These are phyloP conservation scores for Hysterium pulicare DNA, from an alignment of 2,329 filamentous ascomycete genomes.

Conservation along the genomic window DNA sequence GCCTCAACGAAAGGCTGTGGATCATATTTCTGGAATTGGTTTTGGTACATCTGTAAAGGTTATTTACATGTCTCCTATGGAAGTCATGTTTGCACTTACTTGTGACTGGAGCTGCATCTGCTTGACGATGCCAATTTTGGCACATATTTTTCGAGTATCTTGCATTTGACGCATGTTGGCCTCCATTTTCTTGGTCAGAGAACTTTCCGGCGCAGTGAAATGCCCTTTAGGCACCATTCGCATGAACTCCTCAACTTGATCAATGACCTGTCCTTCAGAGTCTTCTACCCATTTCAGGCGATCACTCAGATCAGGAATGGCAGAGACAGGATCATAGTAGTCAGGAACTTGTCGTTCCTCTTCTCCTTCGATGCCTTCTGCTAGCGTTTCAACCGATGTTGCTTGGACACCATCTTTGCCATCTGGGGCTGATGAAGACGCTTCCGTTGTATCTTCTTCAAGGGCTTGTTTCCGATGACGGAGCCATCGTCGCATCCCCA, in stretches of 20 bases:
- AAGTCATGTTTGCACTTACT: too few relatives aligned
- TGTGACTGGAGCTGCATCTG: constrained; percentile 99
- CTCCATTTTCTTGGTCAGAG: constrained; percentile 75
- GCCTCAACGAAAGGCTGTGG: constrained; percentile 82
- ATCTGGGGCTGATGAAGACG: constrained; percentile 46
- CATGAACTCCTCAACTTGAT: constrained; percentile 81
- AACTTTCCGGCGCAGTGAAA: constrained; percentile 72
- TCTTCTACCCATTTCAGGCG: constrained; percentile 87
- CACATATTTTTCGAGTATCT: constrained; percentile 90
- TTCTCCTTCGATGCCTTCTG: constrained; percentile 84
- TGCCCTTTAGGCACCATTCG: constrained; percentile 69
- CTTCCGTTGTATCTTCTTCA: constrained; percentile 43
- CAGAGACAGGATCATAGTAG: constrained; percentile 86
- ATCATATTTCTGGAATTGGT: constrained; percentile 96
- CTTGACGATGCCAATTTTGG: constrained; percentile 96
- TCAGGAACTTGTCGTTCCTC: constrained; percentile 83
- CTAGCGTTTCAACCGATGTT: constrained; percentile 69
- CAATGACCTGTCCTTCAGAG: constrained; percentile 80
- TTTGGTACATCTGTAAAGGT: constrained; percentile 76
- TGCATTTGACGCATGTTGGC: constrained; percentile 93
- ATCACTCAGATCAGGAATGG: constrained; percentile 77
- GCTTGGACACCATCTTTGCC: constrained; percentile 46
- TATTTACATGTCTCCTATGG: constrained; percentile 1
- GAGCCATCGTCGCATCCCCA: constrained; percentile 85
- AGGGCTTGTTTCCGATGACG: constrained; percentile 69